Conservation (phyloP, 2,329 filamentous ascomycete species). For the Ophiocordyceps camponoti-leonardi region DNA sequence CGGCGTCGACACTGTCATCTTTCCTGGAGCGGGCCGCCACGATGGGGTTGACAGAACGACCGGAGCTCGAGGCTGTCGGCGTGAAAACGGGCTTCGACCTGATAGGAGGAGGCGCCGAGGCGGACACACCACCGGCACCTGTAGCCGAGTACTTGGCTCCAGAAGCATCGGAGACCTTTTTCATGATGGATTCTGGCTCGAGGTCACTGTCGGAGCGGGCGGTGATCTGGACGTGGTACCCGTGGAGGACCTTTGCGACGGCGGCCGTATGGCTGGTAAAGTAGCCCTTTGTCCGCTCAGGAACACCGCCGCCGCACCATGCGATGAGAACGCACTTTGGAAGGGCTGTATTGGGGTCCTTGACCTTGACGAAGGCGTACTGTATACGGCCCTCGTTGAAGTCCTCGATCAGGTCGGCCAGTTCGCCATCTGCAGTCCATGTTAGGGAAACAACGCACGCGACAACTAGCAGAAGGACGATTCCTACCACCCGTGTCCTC, state of each 20-base stretch:
- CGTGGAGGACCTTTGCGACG: conserved; percentile 83
- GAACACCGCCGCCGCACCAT: conserved; percentile 95
- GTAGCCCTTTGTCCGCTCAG: conserved; percentile 96
- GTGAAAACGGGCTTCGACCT: conserved; percentile 87
- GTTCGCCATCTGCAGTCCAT: conserved; percentile 61
- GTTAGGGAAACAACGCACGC: conserved; percentile 6
- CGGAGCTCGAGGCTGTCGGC: conserved; percentile 41
- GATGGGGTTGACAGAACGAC: conserved; percentile 46
- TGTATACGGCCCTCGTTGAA: conserved; percentile 95
- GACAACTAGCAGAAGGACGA: background rate
- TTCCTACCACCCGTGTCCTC: conserved; percentile 67
- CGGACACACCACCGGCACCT: conserved; percentile 33
- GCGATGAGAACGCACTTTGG: conserved; percentile 88
- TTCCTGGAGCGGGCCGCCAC: conserved; percentile 45
- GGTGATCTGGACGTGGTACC: conserved; percentile 95
- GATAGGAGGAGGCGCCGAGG: conserved; percentile 46
- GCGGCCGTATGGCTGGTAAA: conserved; percentile 88
- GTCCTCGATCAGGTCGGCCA: conserved; percentile 79
- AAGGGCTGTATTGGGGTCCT: conserved; percentile 76
- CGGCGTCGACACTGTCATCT: conserved; percentile 49
- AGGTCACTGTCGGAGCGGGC: conserved; percentile 83
- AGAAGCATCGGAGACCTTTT: conserved; percentile 88
- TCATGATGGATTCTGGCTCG: conserved; percentile 70
- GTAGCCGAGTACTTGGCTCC: conserved; percentile 82
- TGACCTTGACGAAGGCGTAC: conserved; percentile 93